phyloP scores from a whole-genome alignment of 352 stramenopile species.

The Aphanomyces euteiches region DNA sequence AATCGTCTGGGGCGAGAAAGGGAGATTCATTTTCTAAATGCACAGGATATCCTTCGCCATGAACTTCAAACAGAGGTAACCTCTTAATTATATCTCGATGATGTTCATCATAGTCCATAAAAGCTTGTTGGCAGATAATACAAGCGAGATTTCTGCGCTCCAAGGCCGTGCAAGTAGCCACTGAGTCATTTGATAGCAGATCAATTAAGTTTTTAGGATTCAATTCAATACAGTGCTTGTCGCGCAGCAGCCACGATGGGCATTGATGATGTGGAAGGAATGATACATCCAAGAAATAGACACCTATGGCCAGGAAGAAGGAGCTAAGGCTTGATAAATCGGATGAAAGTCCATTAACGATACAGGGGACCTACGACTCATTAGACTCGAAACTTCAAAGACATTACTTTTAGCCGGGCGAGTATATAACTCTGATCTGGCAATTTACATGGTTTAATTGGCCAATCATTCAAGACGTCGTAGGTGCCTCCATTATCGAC shows the following conservation, averaged over 20 bases:
- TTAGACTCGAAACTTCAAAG: conserved; percentile 7
- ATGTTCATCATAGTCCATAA: background rate
- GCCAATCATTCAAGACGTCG: conserved; percentile 40
- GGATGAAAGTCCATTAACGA: too few species aligned
- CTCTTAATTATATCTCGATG: background rate
- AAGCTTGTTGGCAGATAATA: background rate
- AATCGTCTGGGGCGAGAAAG: background rate
- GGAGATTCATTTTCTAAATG: background rate
- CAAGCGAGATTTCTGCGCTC: too few species aligned
- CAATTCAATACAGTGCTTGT: conserved; percentile 44
- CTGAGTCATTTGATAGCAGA: background rate
- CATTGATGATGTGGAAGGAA: conserved; percentile 43
- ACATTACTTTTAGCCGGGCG: background rate
- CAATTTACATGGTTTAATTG: conserved; percentile 38
- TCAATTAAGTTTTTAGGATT: conserved; percentile 45
- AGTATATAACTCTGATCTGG: background rate
- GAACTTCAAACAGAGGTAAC: background rate
- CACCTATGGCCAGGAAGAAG: conserved; percentile 29
- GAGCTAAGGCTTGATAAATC: too few species aligned
- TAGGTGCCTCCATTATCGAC: conserved; percentile 37
- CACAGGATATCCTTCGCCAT: background rate
- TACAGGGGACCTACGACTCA: conserved; percentile 13
- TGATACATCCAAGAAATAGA: conserved; percentile 45
- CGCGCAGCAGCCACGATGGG: conserved; percentile 43
- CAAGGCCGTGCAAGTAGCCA: too few species aligned